A percentile compares a stretch with the other conserved stretches of the same genome.
Evolutionary conservation across 108 stramenopile species (phyloP).

Genomic region (Epithemia pelagica): DNA sequence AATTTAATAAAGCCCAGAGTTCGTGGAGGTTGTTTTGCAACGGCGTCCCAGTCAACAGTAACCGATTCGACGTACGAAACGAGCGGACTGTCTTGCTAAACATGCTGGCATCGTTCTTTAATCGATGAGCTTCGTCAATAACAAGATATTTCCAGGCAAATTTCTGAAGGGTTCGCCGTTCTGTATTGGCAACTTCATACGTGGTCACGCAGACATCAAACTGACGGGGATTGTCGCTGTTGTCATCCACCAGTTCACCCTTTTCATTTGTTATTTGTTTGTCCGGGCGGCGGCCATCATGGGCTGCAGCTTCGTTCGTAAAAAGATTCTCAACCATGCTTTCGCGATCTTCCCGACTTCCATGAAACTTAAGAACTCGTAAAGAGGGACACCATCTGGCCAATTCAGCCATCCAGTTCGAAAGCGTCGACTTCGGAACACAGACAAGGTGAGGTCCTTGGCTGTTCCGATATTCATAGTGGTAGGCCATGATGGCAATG

Average conservation of each 20-base stretch:
- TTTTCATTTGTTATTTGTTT: conserved; percentile 54
- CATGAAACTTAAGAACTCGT: conserved; percentile 87
- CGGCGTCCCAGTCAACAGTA: conserved; percentile 98
- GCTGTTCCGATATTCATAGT: conserved; percentile 57
- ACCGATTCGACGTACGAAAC: conserved; percentile 83
- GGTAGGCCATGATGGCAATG: conserved; percentile 89
- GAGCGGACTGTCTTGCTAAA: conserved; percentile 86
- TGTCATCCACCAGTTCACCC: conserved; percentile 76
- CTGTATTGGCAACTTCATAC: conserved; percentile 93
- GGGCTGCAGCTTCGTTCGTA: conserved; percentile 67
- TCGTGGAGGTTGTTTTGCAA: conserved; percentile 97
- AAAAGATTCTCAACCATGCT: conserved; percentile 68
- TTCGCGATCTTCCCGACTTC: conserved; percentile 81
- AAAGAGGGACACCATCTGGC: conserved; percentile 91
- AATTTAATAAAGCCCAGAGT: conserved; percentile 83
- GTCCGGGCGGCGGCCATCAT: conserved; percentile 67
- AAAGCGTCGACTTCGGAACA: conserved; percentile 96
- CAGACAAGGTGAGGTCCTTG: conserved; percentile 93
- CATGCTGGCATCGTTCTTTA: conserved; percentile 93
- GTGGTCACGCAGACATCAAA: conserved; percentile 97
- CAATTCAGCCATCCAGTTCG: conserved; percentile 99
- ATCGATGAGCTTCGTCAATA: conserved; percentile 98
- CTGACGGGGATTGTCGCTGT: conserved; percentile 61
- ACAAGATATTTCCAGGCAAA: conserved; percentile 96
- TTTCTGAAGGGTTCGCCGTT: conserved; percentile 63